phyloP scores from a whole-genome alignment of 345 rosid species.

The Psidium friedrichsthalianum region DNA sequence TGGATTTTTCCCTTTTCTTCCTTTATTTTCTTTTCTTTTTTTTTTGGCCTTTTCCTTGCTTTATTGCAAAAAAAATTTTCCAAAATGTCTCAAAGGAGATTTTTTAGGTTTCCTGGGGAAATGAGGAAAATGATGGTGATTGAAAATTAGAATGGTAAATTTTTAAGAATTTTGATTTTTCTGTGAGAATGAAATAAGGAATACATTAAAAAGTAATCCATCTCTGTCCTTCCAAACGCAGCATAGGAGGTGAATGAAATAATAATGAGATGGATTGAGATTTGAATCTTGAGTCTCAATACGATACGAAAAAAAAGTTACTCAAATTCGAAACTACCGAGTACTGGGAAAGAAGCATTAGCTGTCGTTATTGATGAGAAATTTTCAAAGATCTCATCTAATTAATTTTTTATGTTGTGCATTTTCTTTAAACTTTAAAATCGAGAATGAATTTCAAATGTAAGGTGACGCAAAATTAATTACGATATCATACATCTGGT shows the following conservation, averaged over 20 bases:
- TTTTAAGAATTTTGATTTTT: background rate
- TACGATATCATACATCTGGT: background rate
- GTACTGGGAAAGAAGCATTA: background rate
- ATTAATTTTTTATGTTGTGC: background rate
- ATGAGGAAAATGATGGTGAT: background rate
- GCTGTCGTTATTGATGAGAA: background rate
- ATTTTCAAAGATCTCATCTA: background rate
- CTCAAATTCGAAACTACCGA: background rate
- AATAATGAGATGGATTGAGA: background rate
- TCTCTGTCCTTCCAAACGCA: background rate
- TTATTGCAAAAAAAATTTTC: background rate
- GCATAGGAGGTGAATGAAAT: background rate
- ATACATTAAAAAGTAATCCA: no score
- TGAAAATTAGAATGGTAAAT: background rate
- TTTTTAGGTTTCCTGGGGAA: background rate
- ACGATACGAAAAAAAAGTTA: background rate
- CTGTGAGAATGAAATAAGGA: background rate
- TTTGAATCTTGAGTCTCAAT: background rate
- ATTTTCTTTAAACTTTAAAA: background rate
- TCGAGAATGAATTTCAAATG: background rate
- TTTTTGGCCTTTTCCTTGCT: background rate
- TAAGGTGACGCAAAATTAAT: background rate
- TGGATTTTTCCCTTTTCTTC: background rate
- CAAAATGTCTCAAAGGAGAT: background rate
- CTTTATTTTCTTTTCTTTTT: background rate